Conservation (phyloP, 2,329 filamentous ascomycete species). For the Cryphonectria carpinicola region DNA sequence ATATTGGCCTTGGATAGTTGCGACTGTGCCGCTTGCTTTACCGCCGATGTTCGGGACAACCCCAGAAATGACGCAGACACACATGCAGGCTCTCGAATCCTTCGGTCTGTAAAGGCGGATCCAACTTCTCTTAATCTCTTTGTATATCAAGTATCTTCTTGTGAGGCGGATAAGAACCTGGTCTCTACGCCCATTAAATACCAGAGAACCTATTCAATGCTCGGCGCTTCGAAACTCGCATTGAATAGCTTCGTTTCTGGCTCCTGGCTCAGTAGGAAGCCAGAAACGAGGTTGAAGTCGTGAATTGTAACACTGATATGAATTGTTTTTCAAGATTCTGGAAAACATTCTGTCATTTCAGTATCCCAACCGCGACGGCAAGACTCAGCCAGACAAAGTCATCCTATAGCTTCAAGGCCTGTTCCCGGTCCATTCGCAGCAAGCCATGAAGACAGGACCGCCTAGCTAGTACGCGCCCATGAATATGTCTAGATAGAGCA, state of each 20-base stretch:
- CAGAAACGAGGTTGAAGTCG: background rate
- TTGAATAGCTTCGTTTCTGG: background rate
- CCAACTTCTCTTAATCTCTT: no score
- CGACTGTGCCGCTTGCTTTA: background rate
- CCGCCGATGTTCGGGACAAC: background rate
- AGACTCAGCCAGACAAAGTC: background rate
- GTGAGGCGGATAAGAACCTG: background rate
- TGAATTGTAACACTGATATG: background rate
- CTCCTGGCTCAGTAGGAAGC: background rate
- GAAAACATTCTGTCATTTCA: no score
- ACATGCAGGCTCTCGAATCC: background rate
- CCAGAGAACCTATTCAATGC: background rate
- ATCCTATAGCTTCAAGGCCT: background rate
- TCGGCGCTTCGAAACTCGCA: background rate
- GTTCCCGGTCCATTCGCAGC: background rate
- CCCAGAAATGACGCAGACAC: background rate
- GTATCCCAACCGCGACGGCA: background rate
- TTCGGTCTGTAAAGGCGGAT: background rate
- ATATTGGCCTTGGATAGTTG: background rate
- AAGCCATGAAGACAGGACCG: no score
- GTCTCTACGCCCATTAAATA: background rate
- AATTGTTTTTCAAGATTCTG: background rate
- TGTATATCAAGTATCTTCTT: background rate
- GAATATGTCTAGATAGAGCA: background rate
- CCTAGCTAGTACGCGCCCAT: no score